phyloP scores from a whole-genome alignment of 2,329 filamentous ascomycete genomes.

The Claviceps purpurea region DNA sequence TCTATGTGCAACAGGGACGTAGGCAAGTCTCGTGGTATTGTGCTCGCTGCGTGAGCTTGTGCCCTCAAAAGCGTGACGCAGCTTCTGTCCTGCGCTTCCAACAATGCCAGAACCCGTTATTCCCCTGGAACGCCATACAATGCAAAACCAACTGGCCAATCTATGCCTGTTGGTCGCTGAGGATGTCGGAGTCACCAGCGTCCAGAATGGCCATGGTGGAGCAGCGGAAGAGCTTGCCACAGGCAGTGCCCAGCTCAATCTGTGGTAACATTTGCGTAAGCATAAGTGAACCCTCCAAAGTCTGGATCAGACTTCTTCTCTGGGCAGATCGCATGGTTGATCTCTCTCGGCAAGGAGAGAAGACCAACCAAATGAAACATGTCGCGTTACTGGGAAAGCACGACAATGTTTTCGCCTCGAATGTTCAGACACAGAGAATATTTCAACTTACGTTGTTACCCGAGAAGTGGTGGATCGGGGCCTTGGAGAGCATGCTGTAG shows the following conservation, averaged over 20 bases:
- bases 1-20: no score
- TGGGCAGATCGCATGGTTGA: constrained; percentile 46
- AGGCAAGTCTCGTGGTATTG: no score
- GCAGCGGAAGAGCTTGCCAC: constrained; percentile 98
- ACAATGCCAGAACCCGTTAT: constrained; percentile 16
- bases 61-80: no score
- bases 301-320: constrained; percentile 75
- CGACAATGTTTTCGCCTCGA: background rate
- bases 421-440: background rate
- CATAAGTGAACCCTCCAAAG: constrained; percentile 74
- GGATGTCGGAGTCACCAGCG: constrained; percentile 96
- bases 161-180: constrained; percentile 62
- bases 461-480: constrained; percentile 90
- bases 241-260: constrained; percentile 97
- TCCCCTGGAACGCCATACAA: constrained; percentile 32
- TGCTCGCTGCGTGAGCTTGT: no score
- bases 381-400: background rate
- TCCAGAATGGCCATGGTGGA: constrained; percentile 95
- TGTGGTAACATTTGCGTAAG: constrained; percentile 44
- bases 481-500: constrained; percentile 87
- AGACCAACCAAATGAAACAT: background rate
- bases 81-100: no score
- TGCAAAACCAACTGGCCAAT: constrained; percentile 11
- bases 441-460: constrained; percentile 88
- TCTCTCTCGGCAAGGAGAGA: constrained; percentile 8